Evolutionary conservation across 2,329 filamentous ascomycete species (phyloP).

Genomic region (Lecanicillium sp.): DNA sequence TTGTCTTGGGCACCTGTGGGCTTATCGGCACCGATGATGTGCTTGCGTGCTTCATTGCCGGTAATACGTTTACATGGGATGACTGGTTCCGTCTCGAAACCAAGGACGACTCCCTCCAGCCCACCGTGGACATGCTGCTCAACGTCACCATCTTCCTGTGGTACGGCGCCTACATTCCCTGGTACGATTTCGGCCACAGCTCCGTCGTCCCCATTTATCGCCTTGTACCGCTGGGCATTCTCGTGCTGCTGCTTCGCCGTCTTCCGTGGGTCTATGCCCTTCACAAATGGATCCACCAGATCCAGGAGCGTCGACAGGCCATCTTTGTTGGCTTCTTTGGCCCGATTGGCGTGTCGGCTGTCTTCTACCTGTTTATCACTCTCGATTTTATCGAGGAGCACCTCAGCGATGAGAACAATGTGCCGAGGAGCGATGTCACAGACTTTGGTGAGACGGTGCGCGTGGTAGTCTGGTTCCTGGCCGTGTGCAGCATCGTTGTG

Average conservation of each 20-base stretch:
- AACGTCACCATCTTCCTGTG: constrained; percentile 86
- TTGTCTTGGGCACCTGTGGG: constrained; percentile 80
- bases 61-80: constrained; percentile 86
- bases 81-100: constrained; percentile 92
- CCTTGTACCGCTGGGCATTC: constrained; percentile 63
- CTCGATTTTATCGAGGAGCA: constrained; percentile 59
- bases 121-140: constrained; percentile 89
- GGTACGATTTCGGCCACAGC: constrained; percentile 61
- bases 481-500: constrained; percentile 75
- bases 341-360: constrained; percentile 80
- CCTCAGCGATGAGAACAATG: constrained; percentile 47
- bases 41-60: constrained; percentile 85
- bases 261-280: constrained; percentile 68
- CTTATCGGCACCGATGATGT: constrained; percentile 86
- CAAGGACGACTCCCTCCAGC: constrained; percentile 83
- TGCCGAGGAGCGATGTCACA: constrained; percentile 56
- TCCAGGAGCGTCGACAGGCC: constrained; percentile 66
- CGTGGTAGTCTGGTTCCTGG: constrained; percentile 79
- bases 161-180: constrained; percentile 82
- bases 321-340: constrained; percentile 90
- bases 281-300: constrained; percentile 71
- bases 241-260: constrained; percentile 70
- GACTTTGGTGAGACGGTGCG: constrained; percentile 58
- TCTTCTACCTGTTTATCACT: constrained; percentile 82
- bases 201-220: constrained; percentile 65